Evolutionary conservation across 306 rosid genomes (phyloP), one percentile per base, ranked within the genome.

Genomic region (Sesbania bispinosa): DNA sequence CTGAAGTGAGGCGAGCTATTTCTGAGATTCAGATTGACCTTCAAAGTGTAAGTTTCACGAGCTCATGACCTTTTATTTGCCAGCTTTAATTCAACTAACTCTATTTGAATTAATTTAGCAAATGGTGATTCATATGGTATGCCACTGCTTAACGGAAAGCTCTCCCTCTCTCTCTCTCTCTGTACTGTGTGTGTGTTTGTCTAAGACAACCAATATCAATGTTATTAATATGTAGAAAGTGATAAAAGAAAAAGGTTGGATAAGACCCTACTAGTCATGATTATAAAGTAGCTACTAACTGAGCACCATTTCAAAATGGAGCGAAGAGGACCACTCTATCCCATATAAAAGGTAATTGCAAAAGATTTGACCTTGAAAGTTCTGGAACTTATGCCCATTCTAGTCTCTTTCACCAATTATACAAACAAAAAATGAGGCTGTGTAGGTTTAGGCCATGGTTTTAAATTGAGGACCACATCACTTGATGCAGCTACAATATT

Each of bases 1-100:
- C 85, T 35, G 97, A 94, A 90, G 97, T 94, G 68, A 87, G 92
- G 73, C 95, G 90, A 26, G 98, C 92, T 57, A 84, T 94, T 70
- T 84, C 86, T 43, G 96, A 90, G 79, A 87, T 94, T 62, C 98
- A 89, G 81, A 85, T 55, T 69, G 98, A 90, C 74, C 91, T 90
- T 63, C 86, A 84, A 73, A 90, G 30, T 57, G 98, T 94, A 83
- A 75, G 89, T 85, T 74, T 16, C 76, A 51, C 42, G 67, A 45
- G 23, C 52, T 48, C 13, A 27, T 26, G 0, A 35, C 33, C 50
- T 58, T 81, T 36, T 71, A 6, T 13, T 52, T 69, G 18, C 45
- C 14, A 0, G 48, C 48, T 63, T 50, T 30, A 27, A 21, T 62
- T 67, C 71, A 54, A 10, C 29, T 41, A 30, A 50, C 46, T 55